Evolutionary conservation across 805 yeast species (phyloP), one percentile per base, ranked within the genome.

Genomic region (Saturnispora saitoi): DNA sequence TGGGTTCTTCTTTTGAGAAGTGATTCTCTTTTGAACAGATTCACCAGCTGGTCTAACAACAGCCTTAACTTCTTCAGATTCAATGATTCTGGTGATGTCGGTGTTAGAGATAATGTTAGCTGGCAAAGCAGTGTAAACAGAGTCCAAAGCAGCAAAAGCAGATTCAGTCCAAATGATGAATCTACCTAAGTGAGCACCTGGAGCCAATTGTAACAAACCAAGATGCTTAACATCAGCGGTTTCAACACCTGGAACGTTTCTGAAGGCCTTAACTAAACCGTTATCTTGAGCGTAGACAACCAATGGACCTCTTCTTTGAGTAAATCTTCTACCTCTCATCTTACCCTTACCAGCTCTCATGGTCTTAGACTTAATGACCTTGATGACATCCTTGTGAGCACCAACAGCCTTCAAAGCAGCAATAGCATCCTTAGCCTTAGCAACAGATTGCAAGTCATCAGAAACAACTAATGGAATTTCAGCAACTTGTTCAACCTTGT

Each of bases 151-250:
- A 71, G 90, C 85, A 74, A 93, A 89, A 71, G 99, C 99, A 71
- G 88, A 78, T 80, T 90, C 96, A 70, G 99, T 90, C 99, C 99
- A 93, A 88, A 93, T 88, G 70, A 93, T 85, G 70, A 93, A 93
- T 83, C 99, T 90, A 80, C 99, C 99, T 69, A 93, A 80, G 82
- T 93, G 99, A 71, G 98, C 95, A 85, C 99, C 99, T 75, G 99
- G 99, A 67, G 99, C 99, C 70, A 93, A 86, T 81, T 91, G 98
- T 72, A 93, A 84, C 67, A 93, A 80, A 78, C 93, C 93, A 69
- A 93, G 81, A 70, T 90, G 78, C 67, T 84, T 77, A 66, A 93
- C 99, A 72, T 83, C 78, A 67, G 91, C 82, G 69, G 96, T 83
- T 81, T 93, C 99, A 63, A 93, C 98, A 86, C 99, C 99, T 76